Base-by-base conservation (phyloP, 179 eudicot genomes). In the Silene noctiflora region DNA sequence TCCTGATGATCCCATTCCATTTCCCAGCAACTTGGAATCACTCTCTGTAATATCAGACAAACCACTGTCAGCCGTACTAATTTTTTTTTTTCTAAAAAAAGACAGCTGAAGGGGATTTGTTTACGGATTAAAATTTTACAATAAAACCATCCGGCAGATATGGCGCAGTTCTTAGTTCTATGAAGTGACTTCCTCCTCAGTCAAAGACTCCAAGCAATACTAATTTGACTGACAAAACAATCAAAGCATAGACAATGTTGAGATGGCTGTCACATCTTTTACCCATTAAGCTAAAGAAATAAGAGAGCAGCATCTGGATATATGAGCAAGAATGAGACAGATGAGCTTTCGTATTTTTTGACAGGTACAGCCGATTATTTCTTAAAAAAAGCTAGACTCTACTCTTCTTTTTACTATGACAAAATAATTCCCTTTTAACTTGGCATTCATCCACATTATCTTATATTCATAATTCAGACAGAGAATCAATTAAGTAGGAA, bases 21-120 rank as follows among this genome's bases (percentile, higher is more conserved):
- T 84, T 59, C 73, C 75, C 55, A 85, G 77, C 55, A 85, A 78
- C 82, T 87, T 87, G 75, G 86, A 84, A 76, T 89, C 87, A 65
- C 78, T 63, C 67, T 90, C 98, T 94, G 89, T 63, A 79, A 81
- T 56, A 72, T 19, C 46, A 63, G 24, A 77, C 0, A 4, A 71
- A 74, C n/a, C 69, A 61, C 68, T 13, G 72, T 76, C 67, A 81
- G 75, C 69, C 19, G 11, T 10, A 12, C 67, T 46, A 33, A 35
- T 42, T 29, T 44, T 11, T 29, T 44, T 11, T 11, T 44, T 44
- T 2, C 13, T 9, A 72, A 61, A 21, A 56, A 19, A 16, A 20
- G 6, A 27, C 17, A 25, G 20, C 14, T 1, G 6, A 25, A 19
- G 16, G 67, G 17, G 67, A 33, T 29, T 16, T 12, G 10, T 42